Evolutionary conservation across 2,329 filamentous ascomycete species (phyloP).

Genomic region (Fusarium sp.): DNA sequence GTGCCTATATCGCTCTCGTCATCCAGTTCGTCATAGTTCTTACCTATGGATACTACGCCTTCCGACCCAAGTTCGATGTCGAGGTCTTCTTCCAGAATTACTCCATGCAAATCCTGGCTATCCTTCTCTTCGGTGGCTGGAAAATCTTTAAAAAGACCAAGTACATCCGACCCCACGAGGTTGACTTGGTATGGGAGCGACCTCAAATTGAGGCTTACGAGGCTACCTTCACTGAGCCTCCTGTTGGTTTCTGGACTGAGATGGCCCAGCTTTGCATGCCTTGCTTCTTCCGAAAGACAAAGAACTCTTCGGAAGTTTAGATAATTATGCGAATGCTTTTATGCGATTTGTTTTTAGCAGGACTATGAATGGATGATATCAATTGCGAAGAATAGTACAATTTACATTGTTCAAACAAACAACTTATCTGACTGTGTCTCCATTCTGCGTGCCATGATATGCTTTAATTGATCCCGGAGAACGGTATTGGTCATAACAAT

Average conservation of each 20-base stretch:
- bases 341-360: neutral
- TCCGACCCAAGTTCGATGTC: conserved; percentile 60
- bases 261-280: conserved; percentile 59
- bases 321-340: neutral
- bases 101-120: conserved; percentile 66
- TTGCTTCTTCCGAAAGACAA: conserved; percentile 50
- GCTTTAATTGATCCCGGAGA: too few relatives aligned
- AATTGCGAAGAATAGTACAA: conserved; percentile 12
- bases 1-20: conserved; percentile 59
- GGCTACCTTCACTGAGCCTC: conserved; percentile 60
- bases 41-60: conserved; percentile 67
- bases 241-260: conserved; percentile 66
- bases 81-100: conserved; percentile 65
- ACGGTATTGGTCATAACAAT: neutral
- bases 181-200: conserved; percentile 70
- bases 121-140: conserved; percentile 68
- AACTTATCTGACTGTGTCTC: neutral
- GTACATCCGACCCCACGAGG: conserved; percentile 63
- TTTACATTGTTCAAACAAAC: conserved; percentile 4
- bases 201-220: conserved; percentile 70
- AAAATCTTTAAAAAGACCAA: conserved; percentile 71
- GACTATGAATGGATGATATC: conserved; percentile 11
- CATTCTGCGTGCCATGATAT: neutral
- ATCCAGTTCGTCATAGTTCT: conserved; percentile 58
- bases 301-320: conserved; percentile 21